Evolutionary conservation across 768 basidiomycete species (phyloP).

Genomic region (Auriscalpium vulgare): DNA sequence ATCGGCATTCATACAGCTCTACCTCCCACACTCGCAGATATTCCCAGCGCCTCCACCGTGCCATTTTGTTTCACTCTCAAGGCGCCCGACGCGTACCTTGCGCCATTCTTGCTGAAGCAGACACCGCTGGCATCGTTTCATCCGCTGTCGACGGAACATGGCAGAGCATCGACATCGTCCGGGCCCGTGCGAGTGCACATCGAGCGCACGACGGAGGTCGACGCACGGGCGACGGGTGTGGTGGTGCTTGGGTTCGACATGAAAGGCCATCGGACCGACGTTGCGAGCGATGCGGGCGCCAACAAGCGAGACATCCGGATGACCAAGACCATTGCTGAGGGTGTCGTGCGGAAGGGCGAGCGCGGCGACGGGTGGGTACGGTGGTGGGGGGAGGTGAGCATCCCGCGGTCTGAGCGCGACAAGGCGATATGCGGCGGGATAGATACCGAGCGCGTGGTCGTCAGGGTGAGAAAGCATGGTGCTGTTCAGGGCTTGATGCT

Average conservation of each 20-base stretch:
- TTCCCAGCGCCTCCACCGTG: not conserved
- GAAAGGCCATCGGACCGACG: too few species aligned
- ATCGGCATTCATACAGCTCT: not conserved
- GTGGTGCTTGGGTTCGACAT: not conserved
- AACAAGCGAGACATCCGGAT: not conserved
- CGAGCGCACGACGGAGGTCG: conserved; percentile 3
- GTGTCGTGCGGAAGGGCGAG: not conserved
- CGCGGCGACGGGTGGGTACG: conserved; percentile 1
- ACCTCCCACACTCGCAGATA: conserved; percentile 11
- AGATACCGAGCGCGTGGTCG: conserved; percentile 1
- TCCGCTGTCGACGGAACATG: not conserved
- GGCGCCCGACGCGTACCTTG: conserved; percentile 8
- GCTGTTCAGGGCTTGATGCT: not conserved
- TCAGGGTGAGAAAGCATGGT: not conserved
- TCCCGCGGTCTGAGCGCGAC: not conserved
- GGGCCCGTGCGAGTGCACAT: conserved; percentile 4
- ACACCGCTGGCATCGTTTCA: conserved; percentile 5
- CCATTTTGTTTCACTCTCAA: conserved; percentile 5
- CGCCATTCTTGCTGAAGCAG: not conserved
- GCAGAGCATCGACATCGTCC: not conserved
- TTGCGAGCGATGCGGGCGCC: not conserved
- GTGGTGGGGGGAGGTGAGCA: conserved; percentile 9
- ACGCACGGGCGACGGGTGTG: conserved; percentile 7
- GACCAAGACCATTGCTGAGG: not conserved
- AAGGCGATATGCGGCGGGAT: conserved; percentile 3